Percentiles rank a stretch among this genome's conserved stretches.
These are phyloP conservation scores for Blastobotrys malaysiensis DNA, from an alignment of 1,139 yeast species.

Conservation along the genomic window DNA sequence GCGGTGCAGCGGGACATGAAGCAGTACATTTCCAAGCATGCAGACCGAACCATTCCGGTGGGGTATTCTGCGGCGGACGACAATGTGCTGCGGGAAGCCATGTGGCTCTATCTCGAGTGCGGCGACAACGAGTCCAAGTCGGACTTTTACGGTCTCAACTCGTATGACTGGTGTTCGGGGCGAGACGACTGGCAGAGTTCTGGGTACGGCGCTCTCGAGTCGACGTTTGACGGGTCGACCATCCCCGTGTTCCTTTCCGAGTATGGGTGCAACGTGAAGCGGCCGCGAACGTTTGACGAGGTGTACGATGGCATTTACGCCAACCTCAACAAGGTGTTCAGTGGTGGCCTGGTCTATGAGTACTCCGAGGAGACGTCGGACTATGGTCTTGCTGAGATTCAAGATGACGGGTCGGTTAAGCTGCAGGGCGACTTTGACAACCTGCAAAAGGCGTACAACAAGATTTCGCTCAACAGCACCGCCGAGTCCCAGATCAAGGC, in stretches of 20 bases:
- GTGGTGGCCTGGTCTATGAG: conserved; percentile 75
- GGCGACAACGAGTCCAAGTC: conserved; percentile 58
- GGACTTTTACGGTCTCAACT: conserved; percentile 87
- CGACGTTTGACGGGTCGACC: conserved; percentile 59
- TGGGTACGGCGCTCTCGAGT: conserved; percentile 62
- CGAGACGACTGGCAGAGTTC: conserved; percentile 55
- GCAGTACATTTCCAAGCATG: conserved; percentile 62
- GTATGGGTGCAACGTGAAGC: conserved; percentile 55
- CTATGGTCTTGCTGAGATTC: conserved; percentile 64
- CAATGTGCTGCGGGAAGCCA: conserved; percentile 58
- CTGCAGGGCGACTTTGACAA: conserved; percentile 52
- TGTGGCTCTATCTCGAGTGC: conserved; percentile 81
- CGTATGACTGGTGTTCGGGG: conserved; percentile 85
- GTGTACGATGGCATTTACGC: conserved; percentile 54
- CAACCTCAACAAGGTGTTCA: conserved; percentile 52
- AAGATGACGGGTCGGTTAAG: conserved; percentile 38
- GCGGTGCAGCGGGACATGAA: conserved; percentile 92
- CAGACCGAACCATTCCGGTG: conserved; percentile 74
- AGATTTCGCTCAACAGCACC: conserved; percentile 37
- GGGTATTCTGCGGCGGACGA: conserved; percentile 95
- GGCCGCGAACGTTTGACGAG: conserved; percentile 64
- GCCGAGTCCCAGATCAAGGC: conserved; percentile 34
- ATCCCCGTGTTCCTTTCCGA: conserved; percentile 86
- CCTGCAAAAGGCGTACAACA: conserved; percentile 45
- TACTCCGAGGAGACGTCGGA: conserved; percentile 62